Evolutionary conservation across 768 basidiomycete species (phyloP).

Genomic region (Paxillus involutus): DNA sequence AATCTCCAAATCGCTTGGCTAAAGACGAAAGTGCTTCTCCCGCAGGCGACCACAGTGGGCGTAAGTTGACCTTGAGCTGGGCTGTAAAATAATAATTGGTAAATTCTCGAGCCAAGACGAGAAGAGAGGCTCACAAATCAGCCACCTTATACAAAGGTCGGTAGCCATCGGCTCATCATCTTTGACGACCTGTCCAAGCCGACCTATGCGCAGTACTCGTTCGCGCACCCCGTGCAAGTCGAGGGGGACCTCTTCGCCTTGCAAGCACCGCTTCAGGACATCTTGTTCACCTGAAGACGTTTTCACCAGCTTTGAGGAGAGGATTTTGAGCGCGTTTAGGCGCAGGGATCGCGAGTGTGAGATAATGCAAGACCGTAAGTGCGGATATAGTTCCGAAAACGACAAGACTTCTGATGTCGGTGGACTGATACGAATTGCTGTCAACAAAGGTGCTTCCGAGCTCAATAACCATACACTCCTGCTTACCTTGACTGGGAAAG

Average conservation of each 20-base stretch:
- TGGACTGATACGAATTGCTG: constrained; percentile 9
- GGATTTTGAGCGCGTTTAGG: constrained; percentile 60
- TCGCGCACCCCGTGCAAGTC: constrained; percentile 84
- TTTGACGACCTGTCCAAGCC: constrained; percentile 61
- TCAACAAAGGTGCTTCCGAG: not conserved
- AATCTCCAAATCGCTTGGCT: constrained; percentile 58
- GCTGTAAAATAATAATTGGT: constrained; percentile 40
- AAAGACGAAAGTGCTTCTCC: constrained; percentile 59
- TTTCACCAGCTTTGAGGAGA: constrained; percentile 52
- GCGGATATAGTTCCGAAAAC: constrained; percentile 51
- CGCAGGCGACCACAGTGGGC: constrained; percentile 87
- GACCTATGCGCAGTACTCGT: constrained; percentile 73
- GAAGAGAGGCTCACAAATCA: constrained; percentile 53
- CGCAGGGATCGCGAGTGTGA: constrained; percentile 75
- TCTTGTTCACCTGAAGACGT: constrained; percentile 45
- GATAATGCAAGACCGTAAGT: constrained; percentile 54
- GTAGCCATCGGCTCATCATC: constrained; percentile 52
- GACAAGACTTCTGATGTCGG: constrained; percentile 26
- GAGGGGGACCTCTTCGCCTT: constrained; percentile 78
- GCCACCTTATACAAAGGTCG: constrained; percentile 68
- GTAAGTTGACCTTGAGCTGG: constrained; percentile 90
- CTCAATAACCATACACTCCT: not conserved
- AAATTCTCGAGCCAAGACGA: not conserved
- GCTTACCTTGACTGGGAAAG: constrained; percentile 49
- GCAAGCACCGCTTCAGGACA: constrained; percentile 63